Base-by-base conservation (phyloP, 441 rosid genomes). In the Brassica hybrid region DNA sequence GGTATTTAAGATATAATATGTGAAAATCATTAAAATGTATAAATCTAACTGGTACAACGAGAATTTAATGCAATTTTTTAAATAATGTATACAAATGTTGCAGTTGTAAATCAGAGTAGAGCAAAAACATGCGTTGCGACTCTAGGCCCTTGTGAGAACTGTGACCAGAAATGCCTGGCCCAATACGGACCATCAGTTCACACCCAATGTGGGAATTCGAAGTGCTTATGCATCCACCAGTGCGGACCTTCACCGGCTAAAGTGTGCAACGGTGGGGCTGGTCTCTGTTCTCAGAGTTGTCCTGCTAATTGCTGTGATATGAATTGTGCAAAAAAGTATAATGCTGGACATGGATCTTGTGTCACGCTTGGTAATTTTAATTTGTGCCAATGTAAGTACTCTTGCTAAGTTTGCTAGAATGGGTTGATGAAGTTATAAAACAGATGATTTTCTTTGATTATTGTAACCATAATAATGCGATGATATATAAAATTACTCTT, bases 361-460 rank as follows among this genome's bases (percentile, higher is more conserved):
- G 25, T n/a, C 6, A 10, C 6, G 14, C 30, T 77, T 66, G 81
- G 68, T 45, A 19, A 13, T 5, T 0, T 0, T 30, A 48, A 3
- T 58, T 30, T 77, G 19, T 77, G 76, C 18, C 72, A 72, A 77
- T 77, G 81, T 3, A 4, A 65, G 25, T 77, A 77, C 4, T 17
- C 62, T 27, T 71, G 80, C 21, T 19, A 19, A 19, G 21, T 19
- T 19, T 19, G 21, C 23, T 71, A 45, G 13, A 43, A 3, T 10
- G 57, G 54, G 12, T 19, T 65, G 18, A 27, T 13, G 4, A 57
- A 16, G 12, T 7, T 41, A 30, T 66, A 27, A 17, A 66, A n/a
- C 1, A 16, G 8, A 1, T 54, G 1, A 10, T 9, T 10, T 52
- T 21, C 57, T 18, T 52, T 25, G 25, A 11, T 13, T 57, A 52